Evolutionary conservation across 2,329 filamentous ascomycete species (phyloP).

Genomic region (Colletotrichum neosansevieriae): DNA sequence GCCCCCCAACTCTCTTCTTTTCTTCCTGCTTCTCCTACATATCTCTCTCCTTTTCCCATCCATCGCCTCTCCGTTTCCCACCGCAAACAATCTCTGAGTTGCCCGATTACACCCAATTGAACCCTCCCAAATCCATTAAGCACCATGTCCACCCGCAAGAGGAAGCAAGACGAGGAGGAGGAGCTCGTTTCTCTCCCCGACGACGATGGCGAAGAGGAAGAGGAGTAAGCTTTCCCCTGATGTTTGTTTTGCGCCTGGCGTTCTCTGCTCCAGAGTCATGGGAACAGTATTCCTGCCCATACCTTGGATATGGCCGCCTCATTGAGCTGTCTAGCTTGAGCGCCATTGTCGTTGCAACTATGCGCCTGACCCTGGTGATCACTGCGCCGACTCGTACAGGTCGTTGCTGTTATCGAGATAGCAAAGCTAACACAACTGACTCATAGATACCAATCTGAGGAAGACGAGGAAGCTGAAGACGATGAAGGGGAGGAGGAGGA

Average conservation of each 20-base stretch:
- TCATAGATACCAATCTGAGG: slow-evolving; percentile 52
- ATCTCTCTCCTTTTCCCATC: slow-evolving; percentile 26
- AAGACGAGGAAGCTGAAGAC: slow-evolving; percentile 54
- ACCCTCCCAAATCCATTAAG: slow-evolving; percentile 27
- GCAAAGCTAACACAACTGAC: slow-evolving; percentile 39
- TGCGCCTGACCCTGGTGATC: not conserved
- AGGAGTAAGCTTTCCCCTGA: slow-evolving; percentile 59
- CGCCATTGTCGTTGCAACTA: slow-evolving; percentile 6
- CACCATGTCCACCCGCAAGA: slow-evolving; percentile 64
- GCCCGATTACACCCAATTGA: slow-evolving; percentile 45
- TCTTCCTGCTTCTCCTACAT: slow-evolving; percentile 35
- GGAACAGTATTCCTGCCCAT: not conserved
- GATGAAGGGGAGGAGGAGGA: slow-evolving; percentile 54
- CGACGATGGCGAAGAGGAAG: slow-evolving; percentile 63
- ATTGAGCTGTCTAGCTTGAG: not conserved
- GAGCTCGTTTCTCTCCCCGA: slow-evolving; percentile 68
- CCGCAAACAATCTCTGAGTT: not conserved
- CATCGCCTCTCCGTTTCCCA: slow-evolving; percentile 11
- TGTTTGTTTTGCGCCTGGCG: not conserved
- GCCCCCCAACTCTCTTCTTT: slow-evolving; percentile 37
- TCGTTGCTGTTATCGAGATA: not conserved
- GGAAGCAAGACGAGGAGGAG: slow-evolving; percentile 66
- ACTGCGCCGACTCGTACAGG: not conserved
- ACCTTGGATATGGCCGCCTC: not conserved
- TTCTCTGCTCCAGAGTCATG: not conserved